Percentiles rank a stretch among this genome's conserved stretches.
Evolutionary conservation across 164 flowering plant genomes (phyloP).

Genomic region (Umbellularia californica): DNA sequence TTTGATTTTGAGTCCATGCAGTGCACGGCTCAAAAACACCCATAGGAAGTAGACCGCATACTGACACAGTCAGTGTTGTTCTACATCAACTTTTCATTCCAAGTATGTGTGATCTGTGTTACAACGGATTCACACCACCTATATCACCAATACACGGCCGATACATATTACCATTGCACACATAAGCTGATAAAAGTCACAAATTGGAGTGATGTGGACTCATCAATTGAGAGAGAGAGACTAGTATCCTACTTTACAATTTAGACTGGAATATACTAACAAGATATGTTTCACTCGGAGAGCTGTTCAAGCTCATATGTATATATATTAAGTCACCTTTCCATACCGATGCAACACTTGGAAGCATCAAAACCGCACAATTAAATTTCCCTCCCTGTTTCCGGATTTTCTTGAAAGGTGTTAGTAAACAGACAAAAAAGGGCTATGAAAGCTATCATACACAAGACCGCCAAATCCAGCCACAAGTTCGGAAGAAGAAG

Average conservation of each 20-base stretch:
- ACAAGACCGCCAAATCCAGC: background rate
- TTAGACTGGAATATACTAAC: background rate
- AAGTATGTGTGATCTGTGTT: too few species aligned
- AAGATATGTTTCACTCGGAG: background rate
- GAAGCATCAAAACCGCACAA: background rate
- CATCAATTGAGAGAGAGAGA: background rate
- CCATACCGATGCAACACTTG: background rate
- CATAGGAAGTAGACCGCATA: too few species aligned
- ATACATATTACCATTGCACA: too few species aligned
- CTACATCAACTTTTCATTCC: too few species aligned
- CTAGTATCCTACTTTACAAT: background rate
- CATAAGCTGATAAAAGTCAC: too few species aligned
- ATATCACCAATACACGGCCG: too few species aligned
- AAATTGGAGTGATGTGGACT: too few species aligned
- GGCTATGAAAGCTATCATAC: background rate
- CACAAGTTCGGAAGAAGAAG: background rate
- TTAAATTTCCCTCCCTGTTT: background rate
- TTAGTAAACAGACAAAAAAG: background rate
- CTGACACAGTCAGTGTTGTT: too few species aligned
- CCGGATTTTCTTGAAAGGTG: background rate
- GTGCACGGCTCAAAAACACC: too few species aligned
- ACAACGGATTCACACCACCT: too few species aligned
- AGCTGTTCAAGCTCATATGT: slow-evolving; percentile 1
- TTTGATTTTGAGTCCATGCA: too few species aligned
- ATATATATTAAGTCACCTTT: background rate